Base-by-base conservation (phyloP, 2,329 filamentous ascomycete genomes). In the Dactylellina leptospora region DNA sequence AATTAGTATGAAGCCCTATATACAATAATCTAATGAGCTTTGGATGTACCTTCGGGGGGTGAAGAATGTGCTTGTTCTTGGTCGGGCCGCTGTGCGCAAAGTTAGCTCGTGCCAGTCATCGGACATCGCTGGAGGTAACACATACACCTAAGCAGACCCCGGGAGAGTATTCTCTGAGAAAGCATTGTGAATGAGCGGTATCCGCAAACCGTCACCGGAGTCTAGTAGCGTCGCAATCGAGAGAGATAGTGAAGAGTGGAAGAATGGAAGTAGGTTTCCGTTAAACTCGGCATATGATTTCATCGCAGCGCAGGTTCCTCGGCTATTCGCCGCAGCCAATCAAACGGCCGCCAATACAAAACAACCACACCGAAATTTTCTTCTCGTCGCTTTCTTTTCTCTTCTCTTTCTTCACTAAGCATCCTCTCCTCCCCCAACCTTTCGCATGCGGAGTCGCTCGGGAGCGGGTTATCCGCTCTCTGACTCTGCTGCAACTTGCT, bases 371-470 rank as follows among this genome's bases (percentile, higher is more conserved):
- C 16, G 54, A 72, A 71, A 20, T 53, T 58, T 54, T 53, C 25
- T 18, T 56, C 23, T 28, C 23, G 16, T 42, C 9, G n/a, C 18
- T 38, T 70, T 20, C 36, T 42, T 33, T 28, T 48, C 27, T 58
- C 42, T 48, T 28, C 40, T 63, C 38, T 51, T 45, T 36, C 50
- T 68, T 42, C 48, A 38, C 42, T 51, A 75, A 55, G 74, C 70
- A 75, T 73, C 68, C 64, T 69, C 75, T 72, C 62, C 74, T 62
- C 69, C 66, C 53, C 59, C 64, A 71, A 59, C 9, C 28, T 51
- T n/a, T 47, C 45, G 59, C 53, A 55, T 55, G 51, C 59, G 28
- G 30, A 53, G 55, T 47, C 66, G 63, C 42, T 45, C 45, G 59
- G 64, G 60, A 47, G 56, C 48, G 48, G 58, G 66, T 74, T 70